phyloP scores from a whole-genome alignment of 768 basidiomycete species.

The Hygrocybe coccinea region DNA sequence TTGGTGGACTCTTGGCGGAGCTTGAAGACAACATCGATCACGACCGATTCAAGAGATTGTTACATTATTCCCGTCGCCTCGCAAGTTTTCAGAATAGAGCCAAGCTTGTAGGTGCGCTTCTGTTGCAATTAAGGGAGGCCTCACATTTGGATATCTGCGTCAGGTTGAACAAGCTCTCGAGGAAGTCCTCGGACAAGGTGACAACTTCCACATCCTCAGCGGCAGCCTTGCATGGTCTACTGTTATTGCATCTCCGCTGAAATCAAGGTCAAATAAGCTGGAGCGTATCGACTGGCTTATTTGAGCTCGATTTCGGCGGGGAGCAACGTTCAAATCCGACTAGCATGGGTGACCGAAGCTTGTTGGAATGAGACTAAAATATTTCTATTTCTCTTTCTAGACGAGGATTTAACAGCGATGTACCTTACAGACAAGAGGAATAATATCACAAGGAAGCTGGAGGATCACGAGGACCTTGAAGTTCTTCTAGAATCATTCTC shows the following conservation, averaged over 20 bases:
- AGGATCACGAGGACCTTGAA: conserved; percentile 92
- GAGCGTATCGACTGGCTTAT: neutral
- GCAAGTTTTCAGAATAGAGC: conserved; percentile 89
- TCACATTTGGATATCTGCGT: neutral
- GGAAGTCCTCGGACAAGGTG: conserved; percentile 88
- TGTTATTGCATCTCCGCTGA: neutral
- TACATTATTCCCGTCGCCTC: conserved; percentile 88
- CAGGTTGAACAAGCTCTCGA: conserved; percentile 88
- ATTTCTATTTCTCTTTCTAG: conserved; percentile 34
- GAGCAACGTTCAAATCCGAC: too few species aligned
- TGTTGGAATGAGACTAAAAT: neutral
- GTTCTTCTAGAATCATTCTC: conserved; percentile 89
- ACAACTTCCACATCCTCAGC: neutral
- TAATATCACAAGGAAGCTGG: conserved; percentile 48
- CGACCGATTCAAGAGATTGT: conserved; percentile 85
- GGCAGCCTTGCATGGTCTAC: neutral
- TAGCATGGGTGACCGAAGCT: too few species aligned
- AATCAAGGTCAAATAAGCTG: too few species aligned
- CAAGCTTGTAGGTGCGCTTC: conserved; percentile 51
- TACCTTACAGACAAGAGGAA: conserved; percentile 85
- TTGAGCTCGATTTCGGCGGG: neutral
- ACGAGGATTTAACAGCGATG: conserved; percentile 94
- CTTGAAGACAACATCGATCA: conserved; percentile 94
- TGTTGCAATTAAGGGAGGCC: neutral
- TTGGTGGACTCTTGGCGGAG: conserved; percentile 85